phyloP scores from a whole-genome alignment of 257 asterid species.

The Nicotiana knightiana region DNA sequence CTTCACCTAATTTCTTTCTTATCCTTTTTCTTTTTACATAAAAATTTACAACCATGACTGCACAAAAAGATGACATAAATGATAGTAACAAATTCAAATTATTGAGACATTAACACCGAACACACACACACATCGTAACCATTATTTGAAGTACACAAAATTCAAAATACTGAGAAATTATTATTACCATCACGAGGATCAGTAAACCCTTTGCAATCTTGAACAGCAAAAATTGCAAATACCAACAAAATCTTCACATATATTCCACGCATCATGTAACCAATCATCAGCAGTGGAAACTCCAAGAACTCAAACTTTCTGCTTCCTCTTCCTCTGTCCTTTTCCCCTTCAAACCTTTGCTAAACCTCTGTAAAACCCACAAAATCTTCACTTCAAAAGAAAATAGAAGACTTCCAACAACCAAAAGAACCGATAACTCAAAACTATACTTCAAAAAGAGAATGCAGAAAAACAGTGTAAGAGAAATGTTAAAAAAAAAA shows the following conservation, averaged over 20 bases:
- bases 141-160: neutral
- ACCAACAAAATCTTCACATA: slow-evolving; percentile 34
- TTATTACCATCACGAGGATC: slow-evolving; percentile 80
- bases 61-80: neutral
- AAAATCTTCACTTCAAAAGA: neutral
- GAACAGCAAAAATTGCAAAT: slow-evolving; percentile 28
- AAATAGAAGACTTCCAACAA: slow-evolving; percentile 11
- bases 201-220: slow-evolving; percentile 49
- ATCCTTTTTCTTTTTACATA: neutral
- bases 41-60: neutral
- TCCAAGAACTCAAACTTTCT: slow-evolving; percentile 14
- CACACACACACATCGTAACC: neutral
- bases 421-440: slow-evolving; percentile 9
- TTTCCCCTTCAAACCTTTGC: neutral
- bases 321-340: slow-evolving; percentile 9
- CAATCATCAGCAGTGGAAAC: slow-evolving; percentile 36
- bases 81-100: neutral
- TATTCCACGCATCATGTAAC: slow-evolving; percentile 28
- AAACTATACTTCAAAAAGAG: slow-evolving; percentile 1
- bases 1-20: neutral
- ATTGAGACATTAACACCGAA: neutral
- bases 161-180: neutral
- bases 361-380: slow-evolving; percentile 18
- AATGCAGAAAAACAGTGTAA: neutral
- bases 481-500: neutral